Base-by-base conservation (phyloP, 768 basidiomycete species). In the Lentinus brumalis region DNA sequence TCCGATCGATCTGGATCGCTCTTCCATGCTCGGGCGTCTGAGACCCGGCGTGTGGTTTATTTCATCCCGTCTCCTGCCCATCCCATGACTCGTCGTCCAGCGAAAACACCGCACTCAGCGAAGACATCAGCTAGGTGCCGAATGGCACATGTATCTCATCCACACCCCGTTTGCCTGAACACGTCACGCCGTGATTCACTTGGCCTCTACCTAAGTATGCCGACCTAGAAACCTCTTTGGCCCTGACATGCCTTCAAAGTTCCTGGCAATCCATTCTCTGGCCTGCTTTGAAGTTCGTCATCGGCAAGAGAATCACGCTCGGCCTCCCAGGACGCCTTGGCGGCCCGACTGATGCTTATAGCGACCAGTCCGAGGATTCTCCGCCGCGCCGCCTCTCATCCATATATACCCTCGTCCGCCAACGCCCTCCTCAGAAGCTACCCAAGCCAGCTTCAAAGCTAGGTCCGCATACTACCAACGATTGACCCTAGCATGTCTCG, bases 401-500 rank as follows among this genome's bases (percentile, higher is more conserved):
- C 41, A 30, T 31, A 21, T 29, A 21, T 46, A 52, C 39, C 30
- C 32, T 15, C 14, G 4, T 31, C 29, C 26, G 12, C 1, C n/a
- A 12, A 14, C 26, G 15, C 41, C 54, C 6, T 15, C 30, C 39
- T 42, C 26, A 16, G 35, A 38, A 29, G n/a, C 41, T 18, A 44
- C 30, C 50, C n/a, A 42, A 30, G 38, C 30, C 9, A 30, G 12
- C 41, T 51, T 30, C 41, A 30, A 18, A 40, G 16, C n/a, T n/a
- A 39, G 38, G 57, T 47, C 35, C 21, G 21, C 21, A 26, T 41
- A 7, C 51, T 30, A 3, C 29, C 14, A 21, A 29, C 8, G 11
- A 18, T 12, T 3, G 2, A 49, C 31, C 12, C 5, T 26, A 42
- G 44, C 26, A 71, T 73, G 71, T 65, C 68, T 40, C 78, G 72